Conservation (phyloP, 331 rosid species). For the Saraca asoca region DNA sequence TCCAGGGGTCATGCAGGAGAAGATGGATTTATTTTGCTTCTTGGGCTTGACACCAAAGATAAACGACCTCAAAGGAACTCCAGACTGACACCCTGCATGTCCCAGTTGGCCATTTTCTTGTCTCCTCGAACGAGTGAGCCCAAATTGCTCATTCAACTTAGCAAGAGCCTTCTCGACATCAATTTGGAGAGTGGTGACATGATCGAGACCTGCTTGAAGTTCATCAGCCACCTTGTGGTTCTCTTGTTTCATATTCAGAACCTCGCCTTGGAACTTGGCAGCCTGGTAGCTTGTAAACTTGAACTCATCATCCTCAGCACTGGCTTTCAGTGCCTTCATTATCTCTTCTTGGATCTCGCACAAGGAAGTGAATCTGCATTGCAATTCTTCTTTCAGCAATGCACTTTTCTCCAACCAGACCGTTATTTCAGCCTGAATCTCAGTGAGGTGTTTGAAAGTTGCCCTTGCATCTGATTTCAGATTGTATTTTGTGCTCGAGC, state of each 20-base stretch:
- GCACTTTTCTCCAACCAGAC: conserved; percentile 64
- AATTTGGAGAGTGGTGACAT: conserved; percentile 64
- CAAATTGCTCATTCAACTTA: conserved; percentile 68
- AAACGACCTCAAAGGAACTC: conserved; percentile 80
- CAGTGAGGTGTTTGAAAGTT: conserved; percentile 76
- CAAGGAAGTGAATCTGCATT: conserved; percentile 70
- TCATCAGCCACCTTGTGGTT: conserved; percentile 84
- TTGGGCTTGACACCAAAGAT: conserved; percentile 77
- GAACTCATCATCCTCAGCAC: conserved; percentile 86
- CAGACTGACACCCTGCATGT: conserved; percentile 36
- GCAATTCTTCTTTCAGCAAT: conserved; percentile 71
- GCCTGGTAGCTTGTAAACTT: conserved; percentile 92
- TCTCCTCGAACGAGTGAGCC: conserved; percentile 57
- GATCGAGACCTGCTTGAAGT: conserved; percentile 82
- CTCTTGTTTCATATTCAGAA: conserved; percentile 97
- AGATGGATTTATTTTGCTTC: conserved; percentile 79
- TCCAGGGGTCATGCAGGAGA: conserved; percentile 69
- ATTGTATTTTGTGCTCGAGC: conserved; percentile 44
- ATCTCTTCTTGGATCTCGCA: conserved; percentile 89
- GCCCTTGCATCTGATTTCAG: conserved; percentile 86
- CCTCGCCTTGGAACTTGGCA: conserved; percentile 96
- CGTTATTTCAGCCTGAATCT: conserved; percentile 71
- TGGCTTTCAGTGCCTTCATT: conserved; percentile 69
- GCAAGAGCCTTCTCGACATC: conserved; percentile 63
- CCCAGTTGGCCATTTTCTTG: conserved; percentile 31